Percentiles rank a stretch among this genome's conserved stretches.
These are phyloP conservation scores for Fusarium brevicatenulatum DNA, from an alignment of 2,329 filamentous ascomycete genomes.

Conservation along the genomic window DNA sequence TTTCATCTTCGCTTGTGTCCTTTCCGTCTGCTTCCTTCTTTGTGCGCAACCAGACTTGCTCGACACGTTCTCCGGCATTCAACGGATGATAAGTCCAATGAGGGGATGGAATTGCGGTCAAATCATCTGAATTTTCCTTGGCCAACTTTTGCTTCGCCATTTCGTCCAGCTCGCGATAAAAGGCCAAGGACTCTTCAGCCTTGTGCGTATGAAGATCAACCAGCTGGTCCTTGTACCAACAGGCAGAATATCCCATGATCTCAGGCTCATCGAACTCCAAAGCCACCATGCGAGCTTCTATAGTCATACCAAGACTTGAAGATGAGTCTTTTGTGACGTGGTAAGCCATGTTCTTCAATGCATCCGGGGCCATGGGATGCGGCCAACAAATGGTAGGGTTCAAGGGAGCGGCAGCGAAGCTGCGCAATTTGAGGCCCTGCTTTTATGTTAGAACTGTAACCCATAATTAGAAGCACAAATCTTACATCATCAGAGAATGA, in stretches of 20 bases:
- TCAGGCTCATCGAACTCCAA: constrained; percentile 13
- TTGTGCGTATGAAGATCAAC: constrained; percentile 11
- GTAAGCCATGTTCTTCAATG: constrained; percentile 6
- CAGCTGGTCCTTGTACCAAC: constrained; percentile 8
- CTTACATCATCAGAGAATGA: constrained; percentile 21
- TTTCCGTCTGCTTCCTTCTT: neutral
- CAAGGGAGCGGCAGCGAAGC: neutral
- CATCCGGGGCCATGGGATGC: constrained; percentile 1
- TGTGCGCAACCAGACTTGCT: constrained; percentile 21
- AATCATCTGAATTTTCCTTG: neutral
- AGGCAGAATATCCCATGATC: constrained; percentile 21
- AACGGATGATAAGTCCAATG: constrained; percentile 18
- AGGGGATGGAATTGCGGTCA: neutral
- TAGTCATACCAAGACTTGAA: neutral
- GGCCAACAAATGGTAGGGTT: constrained; percentile 10
- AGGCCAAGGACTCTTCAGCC: neutral
- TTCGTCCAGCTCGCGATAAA: constrained; percentile 10
- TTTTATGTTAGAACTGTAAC: neutral
- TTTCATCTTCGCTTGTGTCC: neutral
- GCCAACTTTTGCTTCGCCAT: neutral
- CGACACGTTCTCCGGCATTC: constrained; percentile 1
- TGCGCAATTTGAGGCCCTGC: constrained; percentile 25
- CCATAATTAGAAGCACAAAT: too few species aligned
- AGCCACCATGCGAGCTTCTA: constrained; percentile 10
- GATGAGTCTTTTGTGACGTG: neutral